phyloP scores from a whole-genome alignment of 2,329 filamentous ascomycete species.

The Tolypocladium sp. region DNA sequence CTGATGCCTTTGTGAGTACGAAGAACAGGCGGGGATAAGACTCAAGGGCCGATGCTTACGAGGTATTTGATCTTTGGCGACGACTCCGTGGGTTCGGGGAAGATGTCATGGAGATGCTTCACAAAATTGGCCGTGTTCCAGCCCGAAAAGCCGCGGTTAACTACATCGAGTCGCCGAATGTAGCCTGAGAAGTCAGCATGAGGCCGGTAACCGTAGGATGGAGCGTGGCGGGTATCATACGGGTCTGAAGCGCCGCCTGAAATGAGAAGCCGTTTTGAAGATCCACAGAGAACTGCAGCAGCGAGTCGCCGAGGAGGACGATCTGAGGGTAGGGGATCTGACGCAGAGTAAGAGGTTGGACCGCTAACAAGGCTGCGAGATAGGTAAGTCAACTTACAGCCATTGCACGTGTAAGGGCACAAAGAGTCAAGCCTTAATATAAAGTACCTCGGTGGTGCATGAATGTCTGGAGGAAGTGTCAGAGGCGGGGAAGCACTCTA shows the following conservation, averaged over 20 bases:
- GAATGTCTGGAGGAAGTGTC: background rate
- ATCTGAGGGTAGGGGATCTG: slow-evolving; percentile 59
- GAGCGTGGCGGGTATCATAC: slow-evolving; percentile 32
- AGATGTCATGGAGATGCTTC: slow-evolving; percentile 56
- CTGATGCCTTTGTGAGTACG: slow-evolving; percentile 29
- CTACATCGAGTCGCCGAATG: slow-evolving; percentile 68
- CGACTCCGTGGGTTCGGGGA: slow-evolving; percentile 52
- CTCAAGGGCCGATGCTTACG: slow-evolving; percentile 30
- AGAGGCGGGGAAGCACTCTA: background rate
- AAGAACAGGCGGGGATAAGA: slow-evolving; percentile 7
- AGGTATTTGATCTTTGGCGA: slow-evolving; percentile 58
- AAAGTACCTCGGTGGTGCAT: background rate
- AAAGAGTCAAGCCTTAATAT: background rate
- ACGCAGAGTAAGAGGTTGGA: background rate
- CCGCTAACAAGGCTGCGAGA: background rate
- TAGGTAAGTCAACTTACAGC: slow-evolving; percentile 8
- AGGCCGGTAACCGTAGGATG: background rate
- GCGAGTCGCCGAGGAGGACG: slow-evolving; percentile 83
- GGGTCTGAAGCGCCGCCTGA: slow-evolving; percentile 58
- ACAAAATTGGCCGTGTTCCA: slow-evolving; percentile 76
- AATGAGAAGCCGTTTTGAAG: slow-evolving; percentile 64
- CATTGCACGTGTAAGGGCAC: slow-evolving; percentile 3
- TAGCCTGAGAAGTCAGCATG: slow-evolving; percentile 45
- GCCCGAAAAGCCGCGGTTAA: slow-evolving; percentile 82
- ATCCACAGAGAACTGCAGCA: slow-evolving; percentile 61